Conservation (phyloP, 805 yeast species). For the Myxozyma geophila region DNA sequence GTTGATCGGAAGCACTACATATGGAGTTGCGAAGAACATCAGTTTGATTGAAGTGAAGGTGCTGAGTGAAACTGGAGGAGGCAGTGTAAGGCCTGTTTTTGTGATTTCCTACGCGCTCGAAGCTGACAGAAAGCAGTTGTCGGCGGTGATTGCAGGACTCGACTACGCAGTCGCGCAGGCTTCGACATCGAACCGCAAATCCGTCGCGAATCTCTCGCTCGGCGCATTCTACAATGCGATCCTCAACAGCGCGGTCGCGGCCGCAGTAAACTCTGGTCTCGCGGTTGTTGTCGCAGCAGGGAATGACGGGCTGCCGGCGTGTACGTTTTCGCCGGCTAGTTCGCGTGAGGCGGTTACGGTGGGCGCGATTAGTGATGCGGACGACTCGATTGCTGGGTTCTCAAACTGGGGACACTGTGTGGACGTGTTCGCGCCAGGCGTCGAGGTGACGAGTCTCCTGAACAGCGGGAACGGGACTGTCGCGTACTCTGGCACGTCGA, state of each 20-base stretch:
- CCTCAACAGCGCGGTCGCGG: conserved; percentile 74
- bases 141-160: conserved; percentile 47
- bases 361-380: conserved; percentile 82
- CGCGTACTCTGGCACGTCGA: conserved; percentile 76
- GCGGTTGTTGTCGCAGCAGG: conserved; percentile 73
- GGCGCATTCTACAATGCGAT: conserved; percentile 73
- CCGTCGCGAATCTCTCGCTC: conserved; percentile 75
- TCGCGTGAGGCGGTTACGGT: conserved; percentile 74
- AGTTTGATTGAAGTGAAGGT: conserved; percentile 75
- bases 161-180: conserved; percentile 44
- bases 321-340: conserved; percentile 85
- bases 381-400: conserved; percentile 72
- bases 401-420: conserved; percentile 96
- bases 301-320: conserved; percentile 76
- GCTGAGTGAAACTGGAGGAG: conserved; percentile 68
- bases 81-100: conserved; percentile 45
- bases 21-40: conserved; percentile 79
- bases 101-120: background rate
- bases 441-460: conserved; percentile 69
- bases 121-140: conserved; percentile 31
- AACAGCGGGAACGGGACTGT: conserved; percentile 40
- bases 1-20: conserved; percentile 73
- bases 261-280: conserved; percentile 74
- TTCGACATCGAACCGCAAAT: conserved; percentile 49
- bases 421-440: conserved; percentile 84